Percentiles rank a stretch among this genome's conserved stretches.
Conservation (phyloP, 2,329 filamentous ascomycete genomes). For the Paecilomyces dactylethromorphus region DNA sequence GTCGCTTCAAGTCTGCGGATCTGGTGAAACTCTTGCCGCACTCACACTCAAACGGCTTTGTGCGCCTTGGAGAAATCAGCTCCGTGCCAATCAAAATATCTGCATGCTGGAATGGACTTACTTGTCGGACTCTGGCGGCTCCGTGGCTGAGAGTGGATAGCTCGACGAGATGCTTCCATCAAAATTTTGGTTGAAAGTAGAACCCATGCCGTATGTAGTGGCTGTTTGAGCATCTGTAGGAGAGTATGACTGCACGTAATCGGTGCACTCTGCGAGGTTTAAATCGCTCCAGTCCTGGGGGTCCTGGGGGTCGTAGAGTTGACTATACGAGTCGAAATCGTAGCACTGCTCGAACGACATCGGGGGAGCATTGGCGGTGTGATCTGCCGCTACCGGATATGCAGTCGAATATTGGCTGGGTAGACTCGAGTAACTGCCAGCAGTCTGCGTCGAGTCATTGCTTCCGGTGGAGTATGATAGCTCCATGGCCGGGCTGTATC, state of each 20-base stretch:
- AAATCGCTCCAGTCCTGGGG: background rate
- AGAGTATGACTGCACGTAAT: background rate
- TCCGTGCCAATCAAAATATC: background rate
- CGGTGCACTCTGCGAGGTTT: background rate
- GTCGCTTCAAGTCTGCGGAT: conserved; percentile 44
- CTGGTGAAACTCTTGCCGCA: conserved; percentile 38
- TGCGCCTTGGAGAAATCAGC: conserved; percentile 11
- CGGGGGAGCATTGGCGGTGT: background rate
- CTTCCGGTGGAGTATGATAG: background rate
- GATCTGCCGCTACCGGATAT: background rate
- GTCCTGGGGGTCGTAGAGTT: background rate
- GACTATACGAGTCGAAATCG: background rate
- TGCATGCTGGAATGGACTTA: background rate
- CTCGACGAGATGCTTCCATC: background rate
- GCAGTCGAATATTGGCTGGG: background rate
- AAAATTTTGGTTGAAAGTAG: background rate
- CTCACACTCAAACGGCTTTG: conserved; percentile 26
- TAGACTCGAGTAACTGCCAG: background rate
- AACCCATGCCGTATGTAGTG: background rate
- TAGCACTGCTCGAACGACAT: background rate
- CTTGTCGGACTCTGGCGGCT: background rate
- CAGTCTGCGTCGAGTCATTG: background rate
- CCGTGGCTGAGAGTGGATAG: background rate
- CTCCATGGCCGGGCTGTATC: background rate
- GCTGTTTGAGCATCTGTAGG: background rate